Evolutionary conservation across 2,329 filamentous ascomycete genomes (phyloP).

Genomic region (Alternaria incomplexa): DNA sequence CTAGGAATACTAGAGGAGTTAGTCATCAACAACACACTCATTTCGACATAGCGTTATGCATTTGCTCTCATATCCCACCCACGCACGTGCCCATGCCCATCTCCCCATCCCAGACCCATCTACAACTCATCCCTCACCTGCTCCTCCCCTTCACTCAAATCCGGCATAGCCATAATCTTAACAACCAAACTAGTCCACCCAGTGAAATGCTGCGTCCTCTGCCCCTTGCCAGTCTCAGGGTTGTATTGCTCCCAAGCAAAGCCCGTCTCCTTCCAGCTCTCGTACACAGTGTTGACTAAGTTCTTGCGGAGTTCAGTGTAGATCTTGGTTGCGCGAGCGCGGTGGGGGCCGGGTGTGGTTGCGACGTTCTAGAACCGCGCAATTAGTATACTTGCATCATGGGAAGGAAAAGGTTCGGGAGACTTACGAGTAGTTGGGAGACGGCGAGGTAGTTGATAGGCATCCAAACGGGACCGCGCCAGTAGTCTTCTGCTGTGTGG

Average conservation of each 20-base stretch:
- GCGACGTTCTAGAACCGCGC: constrained; percentile 65
- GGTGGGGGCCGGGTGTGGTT: constrained; percentile 68
- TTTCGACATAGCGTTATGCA: too few species aligned
- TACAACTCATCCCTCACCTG: constrained; percentile 42
- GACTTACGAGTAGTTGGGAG: constrained; percentile 69
- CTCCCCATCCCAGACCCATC: background rate
- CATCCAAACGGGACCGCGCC: constrained; percentile 94
- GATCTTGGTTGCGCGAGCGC: constrained; percentile 70
- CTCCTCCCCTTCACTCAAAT: constrained; percentile 53
- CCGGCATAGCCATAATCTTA: constrained; percentile 95
- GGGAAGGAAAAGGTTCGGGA: background rate
- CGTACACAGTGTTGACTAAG: constrained; percentile 85
- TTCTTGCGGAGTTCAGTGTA: constrained; percentile 82
- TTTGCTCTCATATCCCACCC: too few species aligned
- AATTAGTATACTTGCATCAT: background rate
- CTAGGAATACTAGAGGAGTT: too few species aligned
- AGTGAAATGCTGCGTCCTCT: constrained; percentile 96
- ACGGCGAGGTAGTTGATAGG: constrained; percentile 94
- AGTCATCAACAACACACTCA: too few species aligned
- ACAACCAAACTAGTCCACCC: constrained; percentile 99
- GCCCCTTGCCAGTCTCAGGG: constrained; percentile 88
- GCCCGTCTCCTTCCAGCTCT: constrained; percentile 86
- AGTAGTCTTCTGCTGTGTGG: constrained; percentile 94
- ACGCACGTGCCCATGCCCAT: background rate
- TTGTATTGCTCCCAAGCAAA: constrained; percentile 99